Base-by-base conservation (phyloP, 345 rosid species). In the Erodium maritimum region DNA sequence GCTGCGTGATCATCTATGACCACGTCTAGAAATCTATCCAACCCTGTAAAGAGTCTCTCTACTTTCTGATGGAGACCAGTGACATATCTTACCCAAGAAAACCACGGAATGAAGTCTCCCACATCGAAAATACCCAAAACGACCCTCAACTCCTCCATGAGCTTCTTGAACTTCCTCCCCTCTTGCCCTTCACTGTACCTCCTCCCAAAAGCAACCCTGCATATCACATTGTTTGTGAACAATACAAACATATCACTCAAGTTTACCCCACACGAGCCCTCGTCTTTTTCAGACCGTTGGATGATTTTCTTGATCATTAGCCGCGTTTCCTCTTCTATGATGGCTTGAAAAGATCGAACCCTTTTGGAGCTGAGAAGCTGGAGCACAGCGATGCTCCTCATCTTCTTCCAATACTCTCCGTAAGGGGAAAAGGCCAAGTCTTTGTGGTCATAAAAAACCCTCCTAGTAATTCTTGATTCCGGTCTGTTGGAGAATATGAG, bases 401-500 rank as follows among this genome's bases (percentile, higher is more conserved):
- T 21, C 19, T 64, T 53, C 12, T 66, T 52, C 72, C 73, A 65
- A 34, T 73, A 61, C 23, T 56, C 64, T 21, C 70, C 70, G 19
- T 67, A 68, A 0, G 79, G 79, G 6, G 79, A 29, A 21, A 67
- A 68, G 17, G 65, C 29, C 20, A 72, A 63, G 21, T 57, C 52
- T 10, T 61, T 67, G 55, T 65, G 50, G 33, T 57, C 61, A 52
- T 72, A 72, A 17, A 65, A 52, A 19, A 67, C 73, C 22, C 59
- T 77, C 0, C 65, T 57, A 0, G 33, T 21, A 0, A 50, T 24
- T 0, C 53, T 64, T 22, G 72, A 62, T 53, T 53, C 68, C 0
- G 87, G 84, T 12, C 91, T 67, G 61, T 67, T 71, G 0, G 85
- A 62, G 17, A 89, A 80, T 16, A 53, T 59, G 5, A 61, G 42